These are phyloP conservation scores for Chaetomium sp. DNA, from an alignment of 2,329 filamentous ascomycete species.

Conservation along the genomic window DNA sequence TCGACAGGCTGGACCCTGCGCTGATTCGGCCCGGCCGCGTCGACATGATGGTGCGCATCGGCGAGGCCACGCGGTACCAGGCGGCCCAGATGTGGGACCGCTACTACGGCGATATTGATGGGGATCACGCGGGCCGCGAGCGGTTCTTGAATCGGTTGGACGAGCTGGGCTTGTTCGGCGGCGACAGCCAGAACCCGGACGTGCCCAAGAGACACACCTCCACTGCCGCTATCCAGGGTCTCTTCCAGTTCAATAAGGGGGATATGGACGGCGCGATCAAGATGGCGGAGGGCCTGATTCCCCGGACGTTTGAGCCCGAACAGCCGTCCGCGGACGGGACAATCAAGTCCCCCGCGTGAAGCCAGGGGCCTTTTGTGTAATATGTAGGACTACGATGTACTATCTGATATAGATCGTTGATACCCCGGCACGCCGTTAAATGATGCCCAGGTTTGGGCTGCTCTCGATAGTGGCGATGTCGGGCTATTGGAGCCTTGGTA, in stretches of 20 bases:
- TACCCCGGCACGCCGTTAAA: background rate
- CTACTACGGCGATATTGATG: conserved; percentile 85
- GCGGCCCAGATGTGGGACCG: conserved; percentile 88
- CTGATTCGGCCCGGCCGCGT: conserved; percentile 88
- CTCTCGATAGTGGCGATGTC: background rate
- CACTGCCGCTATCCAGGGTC: conserved; percentile 87
- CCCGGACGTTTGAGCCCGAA: conserved; percentile 56
- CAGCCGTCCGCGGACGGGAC: conserved; percentile 44
- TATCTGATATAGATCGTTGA: conserved; percentile 15
- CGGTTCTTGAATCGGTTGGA: conserved; percentile 72
- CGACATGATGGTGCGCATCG: conserved; percentile 88
- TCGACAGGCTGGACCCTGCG: conserved; percentile 85
- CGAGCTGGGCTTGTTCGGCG: conserved; percentile 69
- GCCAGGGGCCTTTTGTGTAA: conserved; percentile 22
- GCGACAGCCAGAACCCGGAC: conserved; percentile 49
- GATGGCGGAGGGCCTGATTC: conserved; percentile 71
- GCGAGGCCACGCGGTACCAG: conserved; percentile 83
- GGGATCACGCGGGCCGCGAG: conserved; percentile 60
- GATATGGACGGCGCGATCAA: conserved; percentile 83
- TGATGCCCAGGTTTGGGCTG: background rate
- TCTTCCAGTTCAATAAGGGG: conserved; percentile 95
- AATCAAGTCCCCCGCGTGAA: conserved; percentile 46
- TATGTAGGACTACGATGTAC: conserved; percentile 15
- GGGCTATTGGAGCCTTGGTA: background rate
- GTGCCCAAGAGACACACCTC: conserved; percentile 64